These are phyloP conservation scores for Toxoplasma gondii DNA, from an alignment of 169 alveolate species.

Conservation along the genomic window DNA sequence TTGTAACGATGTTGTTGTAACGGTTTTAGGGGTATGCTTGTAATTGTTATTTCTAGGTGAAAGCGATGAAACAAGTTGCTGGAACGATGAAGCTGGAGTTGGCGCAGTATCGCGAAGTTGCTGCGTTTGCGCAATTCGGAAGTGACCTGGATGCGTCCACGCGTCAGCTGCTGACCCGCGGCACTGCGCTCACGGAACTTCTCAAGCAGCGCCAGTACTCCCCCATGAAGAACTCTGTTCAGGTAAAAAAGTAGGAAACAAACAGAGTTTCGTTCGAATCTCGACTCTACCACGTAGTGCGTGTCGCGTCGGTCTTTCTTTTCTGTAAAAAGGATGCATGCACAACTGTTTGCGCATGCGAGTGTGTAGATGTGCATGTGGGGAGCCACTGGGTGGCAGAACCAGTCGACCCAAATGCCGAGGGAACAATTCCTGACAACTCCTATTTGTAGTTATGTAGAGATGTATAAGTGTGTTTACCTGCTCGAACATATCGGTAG, in stretches of 20 bases:
- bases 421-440: too few species aligned
- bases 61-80: conserved; percentile 81
- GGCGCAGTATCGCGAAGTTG: conserved; percentile 97
- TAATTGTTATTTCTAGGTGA: not conserved
- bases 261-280: too few species aligned
- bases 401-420: too few species aligned
- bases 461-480: not conserved
- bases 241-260: conserved; percentile 73
- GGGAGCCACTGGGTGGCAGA: too few species aligned
- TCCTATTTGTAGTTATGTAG: too few species aligned
- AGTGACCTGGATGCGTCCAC: conserved; percentile 96
- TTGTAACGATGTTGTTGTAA: not conserved
- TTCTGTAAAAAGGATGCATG: not conserved
- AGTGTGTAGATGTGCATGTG: too few species aligned
- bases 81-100: conserved; percentile 95
- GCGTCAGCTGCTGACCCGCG: conserved; percentile 93
- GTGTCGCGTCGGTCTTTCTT: not conserved
- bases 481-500: too few species aligned
- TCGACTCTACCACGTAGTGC: too few species aligned
- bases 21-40: not conserved
- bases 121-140: conserved; percentile 97
- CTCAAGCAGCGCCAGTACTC: conserved; percentile 90
- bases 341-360: not conserved
- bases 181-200: conserved; percentile 92
- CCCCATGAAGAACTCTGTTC: conserved; percentile 83